Evolutionary conservation across 2,329 filamentous ascomycete genomes (phyloP).

Genomic region (Aureobasidium pullulans): DNA sequence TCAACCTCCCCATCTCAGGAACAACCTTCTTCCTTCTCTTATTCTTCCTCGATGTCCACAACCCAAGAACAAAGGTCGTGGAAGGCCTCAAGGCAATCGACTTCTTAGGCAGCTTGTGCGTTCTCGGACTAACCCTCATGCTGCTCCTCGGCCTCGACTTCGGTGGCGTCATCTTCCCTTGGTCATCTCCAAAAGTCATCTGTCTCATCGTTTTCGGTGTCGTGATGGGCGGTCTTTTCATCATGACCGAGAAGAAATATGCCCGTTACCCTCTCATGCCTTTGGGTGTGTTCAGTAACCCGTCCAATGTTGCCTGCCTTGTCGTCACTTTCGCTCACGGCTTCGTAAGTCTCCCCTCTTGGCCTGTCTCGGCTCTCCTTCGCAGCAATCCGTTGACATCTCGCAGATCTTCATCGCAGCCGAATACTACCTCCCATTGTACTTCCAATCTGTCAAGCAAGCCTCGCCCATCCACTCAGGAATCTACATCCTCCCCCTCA

Average conservation of each 20-base stretch:
- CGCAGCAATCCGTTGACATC: background rate
- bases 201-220: conserved; percentile 47
- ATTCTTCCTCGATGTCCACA: conserved; percentile 48
- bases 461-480: conserved; percentile 54
- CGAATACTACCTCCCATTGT: conserved; percentile 66
- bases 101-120: conserved; percentile 46
- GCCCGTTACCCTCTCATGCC: conserved; percentile 64
- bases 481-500: conserved; percentile 56
- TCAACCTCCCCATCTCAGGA: conserved; percentile 47
- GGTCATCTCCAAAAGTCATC: conserved; percentile 49
- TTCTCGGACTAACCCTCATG: conserved; percentile 45
- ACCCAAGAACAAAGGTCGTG: conserved; percentile 43
- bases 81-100: conserved; percentile 46
- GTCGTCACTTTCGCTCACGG: conserved; percentile 41
- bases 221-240: conserved; percentile 44
- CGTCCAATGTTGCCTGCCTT: conserved; percentile 53
- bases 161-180: conserved; percentile 46
- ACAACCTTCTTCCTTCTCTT: conserved; percentile 43
- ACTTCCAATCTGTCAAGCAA: conserved; percentile 61
- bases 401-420: conserved; percentile 49
- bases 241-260: conserved; percentile 56
- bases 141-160: conserved; percentile 48
- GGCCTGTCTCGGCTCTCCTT: background rate
- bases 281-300: conserved; percentile 49
- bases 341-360: conserved; percentile 25